phyloP scores from a whole-genome alignment of 2,329 filamentous ascomycete species.

The Phialophora chinensis region DNA sequence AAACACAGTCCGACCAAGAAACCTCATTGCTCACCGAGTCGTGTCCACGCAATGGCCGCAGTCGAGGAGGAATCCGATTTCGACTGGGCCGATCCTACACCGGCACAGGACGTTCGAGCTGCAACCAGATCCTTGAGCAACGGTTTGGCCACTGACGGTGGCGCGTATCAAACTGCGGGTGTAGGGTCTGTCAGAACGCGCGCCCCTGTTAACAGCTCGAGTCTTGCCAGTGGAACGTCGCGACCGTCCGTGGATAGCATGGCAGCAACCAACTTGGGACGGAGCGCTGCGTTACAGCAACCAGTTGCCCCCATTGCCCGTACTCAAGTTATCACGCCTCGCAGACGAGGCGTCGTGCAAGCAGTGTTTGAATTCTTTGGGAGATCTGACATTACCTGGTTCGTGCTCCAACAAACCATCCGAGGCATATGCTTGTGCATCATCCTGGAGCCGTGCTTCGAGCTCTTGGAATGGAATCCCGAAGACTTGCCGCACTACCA shows the following conservation, averaged over 20 bases:
- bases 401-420: slow-evolving; percentile 7
- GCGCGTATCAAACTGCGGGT: not conserved
- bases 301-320: not conserved
- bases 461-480: not conserved
- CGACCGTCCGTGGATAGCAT: not conserved
- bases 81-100: not conserved
- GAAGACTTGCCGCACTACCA: not conserved
- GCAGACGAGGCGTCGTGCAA: not conserved
- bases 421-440: not conserved
- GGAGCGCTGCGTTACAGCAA: not conserved
- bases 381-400: not conserved
- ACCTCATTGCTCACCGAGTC: not conserved
- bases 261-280: not conserved
- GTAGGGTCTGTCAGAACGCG: not conserved
- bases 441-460: slow-evolving; percentile 1
- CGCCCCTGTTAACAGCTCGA: not conserved
- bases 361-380: not conserved
- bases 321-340: not conserved
- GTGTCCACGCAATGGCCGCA: not conserved
- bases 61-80: not conserved
- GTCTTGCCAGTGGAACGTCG: not conserved
- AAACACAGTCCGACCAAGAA: not conserved
- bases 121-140: not conserved
- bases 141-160: not conserved
- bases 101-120: not conserved